Percentiles rank a stretch among this genome's conserved stretches.
Conservation (phyloP, 768 basidiomycete species). For the Lactarius trivialis region DNA sequence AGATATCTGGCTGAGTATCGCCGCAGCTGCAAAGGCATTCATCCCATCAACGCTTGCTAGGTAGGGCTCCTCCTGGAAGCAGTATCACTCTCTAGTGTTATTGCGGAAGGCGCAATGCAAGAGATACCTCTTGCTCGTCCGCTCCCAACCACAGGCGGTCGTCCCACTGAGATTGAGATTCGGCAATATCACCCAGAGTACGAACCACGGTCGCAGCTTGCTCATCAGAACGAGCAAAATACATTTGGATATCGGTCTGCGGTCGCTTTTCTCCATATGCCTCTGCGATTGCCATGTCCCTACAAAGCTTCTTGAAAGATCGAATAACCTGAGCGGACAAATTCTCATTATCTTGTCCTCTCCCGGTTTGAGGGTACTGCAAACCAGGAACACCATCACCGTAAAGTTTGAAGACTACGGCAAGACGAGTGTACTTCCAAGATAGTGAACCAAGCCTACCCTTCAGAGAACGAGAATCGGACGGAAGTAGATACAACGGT, state of each 20-base stretch:
- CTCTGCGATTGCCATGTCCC: slow-evolving; percentile 56
- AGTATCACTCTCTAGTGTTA: neutral
- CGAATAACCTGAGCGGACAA: slow-evolving; percentile 40
- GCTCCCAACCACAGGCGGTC: slow-evolving; percentile 50
- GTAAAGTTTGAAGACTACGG: slow-evolving; percentile 47
- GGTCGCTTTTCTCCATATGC: slow-evolving; percentile 47
- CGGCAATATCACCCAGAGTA: slow-evolving; percentile 52
- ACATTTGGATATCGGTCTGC: slow-evolving; percentile 42
- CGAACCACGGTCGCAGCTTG: slow-evolving; percentile 54
- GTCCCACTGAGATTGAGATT: slow-evolving; percentile 42
- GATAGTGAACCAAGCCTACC: slow-evolving; percentile 46
- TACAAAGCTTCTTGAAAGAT: slow-evolving; percentile 58
- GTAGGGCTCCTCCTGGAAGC: slow-evolving; percentile 51
- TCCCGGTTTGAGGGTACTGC: slow-evolving; percentile 40
- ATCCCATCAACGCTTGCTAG: slow-evolving; percentile 52
- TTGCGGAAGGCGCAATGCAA: neutral
- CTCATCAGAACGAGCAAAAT: slow-evolving; percentile 54
- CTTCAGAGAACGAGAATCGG: slow-evolving; percentile 40
- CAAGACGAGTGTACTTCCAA: slow-evolving; percentile 51
- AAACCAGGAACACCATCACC: slow-evolving; percentile 32
- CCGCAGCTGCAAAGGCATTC: slow-evolving; percentile 64
- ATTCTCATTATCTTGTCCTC: neutral
- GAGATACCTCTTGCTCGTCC: slow-evolving; percentile 44
- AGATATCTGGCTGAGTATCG: slow-evolving; percentile 50
- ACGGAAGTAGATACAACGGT: slow-evolving; percentile 42